A percentile compares a stretch with the other conserved stretches of the same genome.
Conservation (phyloP, 176 grass and related monocot species). For the Thinopyrum elongatum region DNA sequence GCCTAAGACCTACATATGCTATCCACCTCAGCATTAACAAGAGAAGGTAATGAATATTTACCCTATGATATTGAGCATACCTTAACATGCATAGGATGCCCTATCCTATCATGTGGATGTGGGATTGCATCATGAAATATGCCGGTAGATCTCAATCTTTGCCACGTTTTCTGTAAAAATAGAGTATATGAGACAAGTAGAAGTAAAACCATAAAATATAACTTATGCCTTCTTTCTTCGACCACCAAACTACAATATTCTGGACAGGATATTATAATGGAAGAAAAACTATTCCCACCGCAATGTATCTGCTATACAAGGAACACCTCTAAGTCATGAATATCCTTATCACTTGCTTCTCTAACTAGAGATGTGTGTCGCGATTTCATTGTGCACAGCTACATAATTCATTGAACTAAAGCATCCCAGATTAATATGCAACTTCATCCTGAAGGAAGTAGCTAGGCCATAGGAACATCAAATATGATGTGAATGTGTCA, state of each 20-base stretch:
- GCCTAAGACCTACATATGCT: background rate
- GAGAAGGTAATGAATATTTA: background rate
- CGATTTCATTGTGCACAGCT: background rate
- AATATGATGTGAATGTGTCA: slow-evolving; percentile 4
- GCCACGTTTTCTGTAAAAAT: slow-evolving; percentile 79
- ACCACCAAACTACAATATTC: background rate
- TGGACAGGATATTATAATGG: background rate
- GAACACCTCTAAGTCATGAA: background rate
- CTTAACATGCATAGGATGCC: slow-evolving; percentile 92
- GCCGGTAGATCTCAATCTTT: slow-evolving; percentile 55
- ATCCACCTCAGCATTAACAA: background rate
- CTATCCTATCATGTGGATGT: slow-evolving; percentile 56
- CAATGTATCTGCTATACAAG: background rate
- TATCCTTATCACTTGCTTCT: slow-evolving; percentile 3
- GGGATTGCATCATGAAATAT: slow-evolving; percentile 92
- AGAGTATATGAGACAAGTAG: slow-evolving; percentile 2
- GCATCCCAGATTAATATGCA: slow-evolving; percentile 5
- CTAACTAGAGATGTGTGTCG: background rate
- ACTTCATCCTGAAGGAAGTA: background rate
- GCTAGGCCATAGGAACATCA: background rate
- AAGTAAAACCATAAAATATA: slow-evolving; percentile 9
- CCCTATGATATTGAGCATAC: slow-evolving; percentile 32
- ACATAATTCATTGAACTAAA: background rate
- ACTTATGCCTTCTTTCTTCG: background rate
- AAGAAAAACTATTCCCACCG: slow-evolving; percentile 2